phyloP scores from a whole-genome alignment of 2,329 filamentous ascomycete genomes.

The Xylariaceae sp. region DNA sequence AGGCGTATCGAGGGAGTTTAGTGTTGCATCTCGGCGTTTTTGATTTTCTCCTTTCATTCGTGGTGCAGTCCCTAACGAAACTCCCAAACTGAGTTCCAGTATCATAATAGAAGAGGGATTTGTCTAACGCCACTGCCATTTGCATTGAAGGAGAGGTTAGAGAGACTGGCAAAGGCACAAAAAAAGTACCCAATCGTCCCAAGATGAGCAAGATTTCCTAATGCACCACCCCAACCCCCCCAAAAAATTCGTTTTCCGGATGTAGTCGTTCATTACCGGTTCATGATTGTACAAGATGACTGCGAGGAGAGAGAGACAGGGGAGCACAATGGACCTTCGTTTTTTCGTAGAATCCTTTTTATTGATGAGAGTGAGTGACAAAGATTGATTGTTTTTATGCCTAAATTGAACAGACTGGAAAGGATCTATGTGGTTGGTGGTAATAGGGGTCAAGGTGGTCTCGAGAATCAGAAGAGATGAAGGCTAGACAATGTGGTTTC shows the following conservation, averaged over 20 bases:
- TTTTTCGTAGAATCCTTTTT: constrained; percentile 8
- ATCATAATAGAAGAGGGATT: constrained; percentile 13
- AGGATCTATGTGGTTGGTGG: constrained; percentile 7
- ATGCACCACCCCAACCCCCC: not conserved
- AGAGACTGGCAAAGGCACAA: constrained; percentile 12
- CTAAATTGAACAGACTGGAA: constrained; percentile 14
- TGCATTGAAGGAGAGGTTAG: constrained; percentile 14
- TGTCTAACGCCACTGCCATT: constrained; percentile 5
- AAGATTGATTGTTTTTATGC: constrained; percentile 7
- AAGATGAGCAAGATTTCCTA: not conserved
- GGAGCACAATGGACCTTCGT: constrained; percentile 8
- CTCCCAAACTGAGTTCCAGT: constrained; percentile 3
- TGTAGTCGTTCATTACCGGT: constrained; percentile 3
- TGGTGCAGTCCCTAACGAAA: constrained; percentile 2
- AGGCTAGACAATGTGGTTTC: too few relatives aligned
- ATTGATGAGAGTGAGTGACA: constrained; percentile 7
- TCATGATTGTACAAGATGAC: constrained; percentile 16
- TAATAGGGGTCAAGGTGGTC: too few relatives aligned
- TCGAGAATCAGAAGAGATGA: too few relatives aligned
- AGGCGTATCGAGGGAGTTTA: constrained; percentile 22
- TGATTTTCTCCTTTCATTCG: constrained; percentile 9
- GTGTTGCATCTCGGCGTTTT: constrained; percentile 23
- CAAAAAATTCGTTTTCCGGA: constrained; percentile 4
- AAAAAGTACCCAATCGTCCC: constrained; percentile 7
- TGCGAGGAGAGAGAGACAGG: not conserved